These are phyloP conservation scores for Zea luxurians DNA, from an alignment of 176 grass and related monocot genomes.

Conservation along the genomic window DNA sequence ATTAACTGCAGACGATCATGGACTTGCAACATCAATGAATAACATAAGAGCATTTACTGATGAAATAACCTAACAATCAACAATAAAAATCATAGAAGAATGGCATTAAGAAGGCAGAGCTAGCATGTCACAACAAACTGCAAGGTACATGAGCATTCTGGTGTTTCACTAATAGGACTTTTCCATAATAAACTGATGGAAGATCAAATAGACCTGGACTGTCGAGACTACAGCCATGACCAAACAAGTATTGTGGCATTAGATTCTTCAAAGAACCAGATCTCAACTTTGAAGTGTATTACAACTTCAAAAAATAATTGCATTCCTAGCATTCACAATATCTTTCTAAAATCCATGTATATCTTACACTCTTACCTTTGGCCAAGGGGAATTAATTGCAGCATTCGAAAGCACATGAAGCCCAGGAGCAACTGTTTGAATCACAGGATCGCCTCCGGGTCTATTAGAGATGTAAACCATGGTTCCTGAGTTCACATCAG, in stretches of 20 bases:
- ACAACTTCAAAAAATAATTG: conserved; percentile 8
- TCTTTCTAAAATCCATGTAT: not conserved
- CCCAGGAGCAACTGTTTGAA: conserved; percentile 68
- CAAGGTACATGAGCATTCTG: not conserved
- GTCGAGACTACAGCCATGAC: not conserved
- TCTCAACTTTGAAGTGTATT: not conserved
- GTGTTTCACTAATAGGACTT: not conserved
- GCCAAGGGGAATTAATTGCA: conserved; percentile 76
- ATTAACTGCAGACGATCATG: not conserved
- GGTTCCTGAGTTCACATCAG: conserved; percentile 58
- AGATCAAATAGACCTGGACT: not conserved
- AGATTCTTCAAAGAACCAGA: not conserved
- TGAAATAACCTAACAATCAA: not conserved
- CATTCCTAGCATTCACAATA: not conserved
- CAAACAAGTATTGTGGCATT: not conserved
- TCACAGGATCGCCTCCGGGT: conserved; percentile 46
- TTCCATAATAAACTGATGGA: conserved; percentile 8
- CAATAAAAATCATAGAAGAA: not conserved
- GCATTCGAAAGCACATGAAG: conserved; percentile 93
- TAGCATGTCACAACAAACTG: conserved; percentile 10
- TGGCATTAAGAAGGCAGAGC: not conserved
- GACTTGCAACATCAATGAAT: not conserved
- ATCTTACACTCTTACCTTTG: conserved; percentile 56
- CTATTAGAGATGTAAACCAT: conserved; percentile 94
- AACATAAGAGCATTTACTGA: not conserved